Base-by-base conservation (phyloP, 768 basidiomycete genomes). In the Vararia minispora region DNA sequence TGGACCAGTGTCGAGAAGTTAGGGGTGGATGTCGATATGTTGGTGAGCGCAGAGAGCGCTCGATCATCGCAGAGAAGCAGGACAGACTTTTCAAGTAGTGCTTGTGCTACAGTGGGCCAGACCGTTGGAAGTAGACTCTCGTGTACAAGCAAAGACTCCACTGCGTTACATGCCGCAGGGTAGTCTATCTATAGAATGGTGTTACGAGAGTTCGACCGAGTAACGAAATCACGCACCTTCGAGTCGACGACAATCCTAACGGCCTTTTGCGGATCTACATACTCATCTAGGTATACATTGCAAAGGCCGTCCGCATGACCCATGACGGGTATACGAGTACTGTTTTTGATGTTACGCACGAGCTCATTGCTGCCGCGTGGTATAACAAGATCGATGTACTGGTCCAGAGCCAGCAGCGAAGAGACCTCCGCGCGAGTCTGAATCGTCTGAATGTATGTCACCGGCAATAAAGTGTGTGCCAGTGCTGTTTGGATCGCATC, bases 261-360 rank as follows among this genome's bases (percentile, higher is more conserved):
- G 0, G 92, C 89, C 57, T 91, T 98, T 41, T 76, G 71, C 27
- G 64, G 50, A 47, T 84, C 74, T 0, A 92, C 92, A 21, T 69
- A 65, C 49, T 84, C 79, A 57, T 99, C 94, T 5, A 99, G 61
- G 57, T 80, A 98, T 5, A 95, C 76, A 14, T 78, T 74, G 57
- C 95, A 99, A 7, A 98, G 63, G 2, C 95, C 95, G 58, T 99
- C 95, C 6, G 95, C 92, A 53, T 99, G 95, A 1, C 95, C 95
- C 91, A 99, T 97, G 30, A 99, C 95, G 2, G 95, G 83, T 43
- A 99, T 98, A 42, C 83, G 70, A 0, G 94, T 95, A 46, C 66
- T 75, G 41, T 84, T 82, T 56, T 98, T 89, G 42, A 99, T 95
- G 56, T 66, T 83, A 49, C 64, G 69, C 20, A 98, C 95, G 10